Conservation (phyloP, 805 yeast species). For the Pichia heedii region DNA sequence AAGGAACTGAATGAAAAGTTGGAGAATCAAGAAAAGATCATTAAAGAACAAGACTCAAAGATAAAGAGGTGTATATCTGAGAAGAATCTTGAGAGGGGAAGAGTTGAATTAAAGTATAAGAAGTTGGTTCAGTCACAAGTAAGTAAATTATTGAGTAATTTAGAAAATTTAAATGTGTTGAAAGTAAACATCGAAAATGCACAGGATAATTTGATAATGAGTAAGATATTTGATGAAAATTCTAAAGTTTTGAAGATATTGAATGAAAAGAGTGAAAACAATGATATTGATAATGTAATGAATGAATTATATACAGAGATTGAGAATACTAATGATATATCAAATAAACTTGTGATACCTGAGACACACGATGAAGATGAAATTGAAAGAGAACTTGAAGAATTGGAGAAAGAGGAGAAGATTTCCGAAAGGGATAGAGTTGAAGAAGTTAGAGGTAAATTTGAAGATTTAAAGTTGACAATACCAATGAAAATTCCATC, state of each 20-base stretch:
- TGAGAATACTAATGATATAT: constrained; percentile 15
- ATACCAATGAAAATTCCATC: constrained; percentile 7
- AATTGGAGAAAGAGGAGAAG: constrained; percentile 1
- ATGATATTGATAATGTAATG: constrained; percentile 16
- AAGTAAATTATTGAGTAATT: constrained; percentile 10
- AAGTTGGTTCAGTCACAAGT: constrained; percentile 18
- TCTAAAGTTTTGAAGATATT: constrained; percentile 17
- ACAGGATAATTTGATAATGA: constrained; percentile 16
- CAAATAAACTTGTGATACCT: constrained; percentile 11
- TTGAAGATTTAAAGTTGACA: constrained; percentile 6
- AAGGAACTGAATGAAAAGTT: too few relatives aligned
- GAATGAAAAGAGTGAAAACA: constrained; percentile 15
- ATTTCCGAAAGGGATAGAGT: constrained; percentile 1
- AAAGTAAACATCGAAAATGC: constrained; percentile 23
- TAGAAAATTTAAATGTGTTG: constrained; percentile 19
- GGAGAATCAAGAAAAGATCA: constrained; percentile 4
- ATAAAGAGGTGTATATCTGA: constrained; percentile 11
- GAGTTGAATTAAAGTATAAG: constrained; percentile 18
- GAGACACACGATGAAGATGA: constrained; percentile 15
- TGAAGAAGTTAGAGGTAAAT: constrained; percentile 6
- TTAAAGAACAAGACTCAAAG: constrained; percentile 6
- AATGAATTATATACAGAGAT: constrained; percentile 14
- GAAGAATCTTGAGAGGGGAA: constrained; percentile 16
- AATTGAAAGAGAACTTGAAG: constrained; percentile 18
- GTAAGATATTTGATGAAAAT: constrained; percentile 20